Percentiles rank a stretch among this genome's conserved stretches.
These are phyloP conservation scores for Diaporthe amygdali DNA, from an alignment of 2,329 filamentous ascomycete species.

Conservation along the genomic window DNA sequence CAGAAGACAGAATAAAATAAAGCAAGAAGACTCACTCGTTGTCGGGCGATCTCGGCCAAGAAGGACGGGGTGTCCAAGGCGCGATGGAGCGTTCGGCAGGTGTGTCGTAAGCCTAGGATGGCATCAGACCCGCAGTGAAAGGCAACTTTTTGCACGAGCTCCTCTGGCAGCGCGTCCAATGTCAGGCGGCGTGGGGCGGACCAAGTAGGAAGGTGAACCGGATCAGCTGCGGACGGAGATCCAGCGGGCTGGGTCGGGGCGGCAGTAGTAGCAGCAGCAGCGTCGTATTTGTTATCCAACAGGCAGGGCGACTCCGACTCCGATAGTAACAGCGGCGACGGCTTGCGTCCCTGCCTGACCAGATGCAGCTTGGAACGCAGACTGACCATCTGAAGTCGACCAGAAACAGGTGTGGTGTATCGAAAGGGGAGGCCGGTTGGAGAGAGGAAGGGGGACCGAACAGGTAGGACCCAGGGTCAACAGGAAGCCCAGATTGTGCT, in stretches of 20 bases:
- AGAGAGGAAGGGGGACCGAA: background rate
- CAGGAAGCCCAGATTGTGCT: background rate
- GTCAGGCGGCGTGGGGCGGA: slow-evolving; percentile 6
- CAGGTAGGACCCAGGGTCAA: background rate
- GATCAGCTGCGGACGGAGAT: background rate
- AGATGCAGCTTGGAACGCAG: slow-evolving; percentile 27
- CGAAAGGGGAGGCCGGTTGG: background rate
- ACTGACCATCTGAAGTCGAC: slow-evolving; percentile 21
- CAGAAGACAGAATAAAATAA: background rate
- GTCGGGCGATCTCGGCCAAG: slow-evolving; percentile 10
- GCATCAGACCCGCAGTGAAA: slow-evolving; percentile 17
- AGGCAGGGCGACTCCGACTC: slow-evolving; percentile 5
- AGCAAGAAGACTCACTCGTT: slow-evolving; percentile 14
- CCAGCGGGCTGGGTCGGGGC: slow-evolving; percentile 5
- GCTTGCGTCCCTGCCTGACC: slow-evolving; percentile 25
- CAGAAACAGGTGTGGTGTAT: background rate
- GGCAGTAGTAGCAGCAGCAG: slow-evolving; percentile 13
- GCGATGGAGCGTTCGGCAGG: slow-evolving; percentile 12
- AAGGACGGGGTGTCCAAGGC: slow-evolving; percentile 10
- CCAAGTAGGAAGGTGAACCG: slow-evolving; percentile 1
- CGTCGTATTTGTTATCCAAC: slow-evolving; percentile 23
- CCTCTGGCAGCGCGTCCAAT: slow-evolving; percentile 22
- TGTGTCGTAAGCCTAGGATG: slow-evolving; percentile 17
- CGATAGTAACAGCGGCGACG: slow-evolving; percentile 6
- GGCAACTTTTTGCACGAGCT: slow-evolving; percentile 20